Base-by-base conservation (phyloP, 73 alveolate genomes). In the Paramecium sonneborni region DNA sequence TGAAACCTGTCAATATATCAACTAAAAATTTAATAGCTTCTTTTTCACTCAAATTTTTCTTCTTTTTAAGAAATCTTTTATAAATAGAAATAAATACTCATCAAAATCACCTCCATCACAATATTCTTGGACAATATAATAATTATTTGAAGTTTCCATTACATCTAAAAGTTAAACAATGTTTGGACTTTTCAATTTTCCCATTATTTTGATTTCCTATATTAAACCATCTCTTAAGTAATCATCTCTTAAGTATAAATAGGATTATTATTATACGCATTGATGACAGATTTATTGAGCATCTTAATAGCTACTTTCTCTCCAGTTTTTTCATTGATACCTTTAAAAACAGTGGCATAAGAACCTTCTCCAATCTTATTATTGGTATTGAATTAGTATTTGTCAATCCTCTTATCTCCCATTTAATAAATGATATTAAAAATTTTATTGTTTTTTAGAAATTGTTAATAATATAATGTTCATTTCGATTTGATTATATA, bases 71-170 rank as follows among this genome's bases (percentile, higher is more conserved):
- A 28, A 4, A 72, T 41, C 86, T 72, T 12, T 3, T n/a, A 70
- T 41, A 43, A 8, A 6, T 14, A 3, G 34, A 23, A 6, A 62
- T 70, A 38, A 69, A 43, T 62, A 88, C 76, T 88, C 94, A 38
- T 69, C 94, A 26, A 88, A 88, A 35, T 88, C 94, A 24, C 94
- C 94, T 26, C 87, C 79, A 88, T 88, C 94, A 72, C 94, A 88
- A 46, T 15, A 88, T 38, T 88, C 94, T 72, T 88, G 70, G 23
- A 88, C 90, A 26, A 88, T 88, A 48, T 88, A 88, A 44, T 88
- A 88, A 82, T 88, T 88, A 38, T 88, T 88, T 38, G 67, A 38
- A 4, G 94, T 88, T 70, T 88, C 94, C 68, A 88, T 46, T 5
- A 88, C 94, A 88, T 88, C 94, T 39, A 88, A 57, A n/a, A 88